Base-by-base conservation (phyloP, 1,284 basidiomycete genomes). In the Athelia psychrophila region DNA sequence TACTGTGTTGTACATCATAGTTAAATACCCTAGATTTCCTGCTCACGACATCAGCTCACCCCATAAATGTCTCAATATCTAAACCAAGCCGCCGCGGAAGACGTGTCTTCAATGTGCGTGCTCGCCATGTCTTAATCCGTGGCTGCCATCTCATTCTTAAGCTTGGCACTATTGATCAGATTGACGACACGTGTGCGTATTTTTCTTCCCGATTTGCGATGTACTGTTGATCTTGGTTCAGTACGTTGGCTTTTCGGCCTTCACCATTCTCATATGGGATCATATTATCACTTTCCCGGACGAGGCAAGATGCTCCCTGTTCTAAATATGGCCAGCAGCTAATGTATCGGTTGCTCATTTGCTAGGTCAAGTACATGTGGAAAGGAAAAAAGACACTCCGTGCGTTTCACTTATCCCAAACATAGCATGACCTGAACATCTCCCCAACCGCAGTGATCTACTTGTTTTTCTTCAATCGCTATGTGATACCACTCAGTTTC, bases 241-340 rank as follows among this genome's bases (percentile, higher is more conserved):
- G 72, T 70, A 62, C 48, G 66, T 79, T 33, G 77, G 74, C 27
- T 51, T 77, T 23, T 50, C 71, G n/a, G 68, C 68, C 47, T 71
- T 72, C 56, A 72, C 72, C 8, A 56, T 73, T 3, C 63, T 78
- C 9, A 47, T 77, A 16, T 79, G 73, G 68, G 78, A 79, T 50
- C 77, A 79, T 53, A 25, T 75, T 15, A 56, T 76, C 53, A 76
- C 77, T 1, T 71, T 79, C 46, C 58, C 54, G 2, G 69, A 74
- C 24, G 75, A 78, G 58, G 72, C 75, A 51, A 2, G 62, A 52
- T 5, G 25, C 32, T 16, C 44, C 5, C 38, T n/a, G 50, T 35
- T 22, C 3, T 24, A 19, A n/a, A 23, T 44, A 15, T 27, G 15
- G 18, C 12, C 3, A 23, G 22, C 10, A 36, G 2, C 19, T 30